Base-by-base conservation (phyloP, 1,139 yeast species). In the Candida pseudoviswanathii region DNA sequence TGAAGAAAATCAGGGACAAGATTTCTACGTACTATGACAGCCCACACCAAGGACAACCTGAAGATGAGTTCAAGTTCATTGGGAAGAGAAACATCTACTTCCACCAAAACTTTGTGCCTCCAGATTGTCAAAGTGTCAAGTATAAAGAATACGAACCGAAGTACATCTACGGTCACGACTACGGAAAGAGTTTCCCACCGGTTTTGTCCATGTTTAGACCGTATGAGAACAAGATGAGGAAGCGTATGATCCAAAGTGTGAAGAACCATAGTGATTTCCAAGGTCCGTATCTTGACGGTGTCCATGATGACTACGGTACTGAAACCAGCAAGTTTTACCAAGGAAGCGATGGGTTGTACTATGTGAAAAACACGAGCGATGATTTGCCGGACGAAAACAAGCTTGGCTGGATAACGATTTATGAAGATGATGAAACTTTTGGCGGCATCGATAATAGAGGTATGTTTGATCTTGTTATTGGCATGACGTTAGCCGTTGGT, bases 341-440 rank as follows among this genome's bases (percentile, higher is more conserved):
- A 2, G 77, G 83, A 1, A 81, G 82, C n/a, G 88, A 84, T 62
- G 88, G 88, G 1, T 66, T 82, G 3, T 67, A 71, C 46, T 68
- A 66, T 47, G 68, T 61, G 50, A 62, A 65, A 40, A 70, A 72
- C 47, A 84, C 86, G 0, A 67, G 67, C 6, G 89, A 84, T 60
- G 89, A 84, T 61, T 67, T 77, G 3, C 87, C 88, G 0, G 81
- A 80, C 58, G 82, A 80, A 43, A 75, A 71, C 48, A 84, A 82
- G 56, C 55, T 82, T 36, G 88, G 89, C 0, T 84, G 89, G 89
- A 61, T 84, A 4, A 82, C 88, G 0, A 68, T 84, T 2, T 82
- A 79, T 56, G 86, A 83, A 41, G 81, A 80, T 48, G 51, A 52
- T 2, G 45, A 57, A 46, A 44, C 68, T 10, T 65, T 69, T 43